Evolutionary conservation across 2,329 filamentous ascomycete species (phyloP), one percentile per base, ranked within the genome.

Genomic region (Fusarium subtropicale): DNA sequence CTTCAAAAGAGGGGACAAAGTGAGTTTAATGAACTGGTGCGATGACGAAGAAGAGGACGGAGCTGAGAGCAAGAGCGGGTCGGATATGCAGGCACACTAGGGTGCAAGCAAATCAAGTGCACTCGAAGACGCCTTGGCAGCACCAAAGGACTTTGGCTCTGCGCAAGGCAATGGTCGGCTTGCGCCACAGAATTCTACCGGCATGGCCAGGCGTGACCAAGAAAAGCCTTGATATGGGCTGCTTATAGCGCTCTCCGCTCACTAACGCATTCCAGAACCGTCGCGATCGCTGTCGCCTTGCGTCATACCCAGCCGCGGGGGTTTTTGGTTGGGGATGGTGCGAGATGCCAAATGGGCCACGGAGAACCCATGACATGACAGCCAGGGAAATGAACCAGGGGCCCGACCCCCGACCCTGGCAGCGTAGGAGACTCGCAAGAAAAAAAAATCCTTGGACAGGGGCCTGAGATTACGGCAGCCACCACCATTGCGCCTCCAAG

Each of bases 31-130:
- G 56, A 65, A 38, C 56, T 66, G 61, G 68, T 60, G 57, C 47
- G 66, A 71, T 73, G 65, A 71, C 71, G 66, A 59, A 69, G 61
- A 57, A 57, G 33, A 56, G 42, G 51, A 58, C 20, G 55, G 47
- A 70, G 58, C 53, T 70, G 66, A 52, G 66, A 54, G 52, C 44
- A 60, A 39, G 67, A 48, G 68, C 64, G 68, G 68, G 68, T 71
- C 68, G 56, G 39, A 48, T 38, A 71, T 68, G 75, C 71, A 72
- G 71, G 67, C 72, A 67, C 64, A 66, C 71, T 74, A 75, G 72
- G 60, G 71, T 52, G 48, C 55, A 59, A 62, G 62, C 69, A 72
- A 72, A 65, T 66, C 61, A 66, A 71, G 69, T 56, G 63, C 62
- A 54, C 44, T 60, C 59, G 47, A 45, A 48, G 51, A 24, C 52